phyloP scores from a whole-genome alignment of 768 basidiomycete genomes.

The Collybiopsis luxurians region DNA sequence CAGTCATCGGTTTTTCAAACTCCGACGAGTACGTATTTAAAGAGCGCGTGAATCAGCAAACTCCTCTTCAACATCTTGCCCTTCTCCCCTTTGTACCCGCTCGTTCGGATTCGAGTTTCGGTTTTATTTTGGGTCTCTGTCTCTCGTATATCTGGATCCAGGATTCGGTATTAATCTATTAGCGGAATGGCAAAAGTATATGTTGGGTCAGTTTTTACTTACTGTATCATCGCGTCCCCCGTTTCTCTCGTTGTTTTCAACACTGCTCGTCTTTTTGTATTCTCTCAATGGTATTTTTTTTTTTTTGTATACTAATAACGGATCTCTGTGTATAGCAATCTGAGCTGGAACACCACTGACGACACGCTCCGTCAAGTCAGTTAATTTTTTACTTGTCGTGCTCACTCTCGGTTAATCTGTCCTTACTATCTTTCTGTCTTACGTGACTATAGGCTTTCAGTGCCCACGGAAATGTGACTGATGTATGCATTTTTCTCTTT shows the following conservation, averaged over 20 bases:
- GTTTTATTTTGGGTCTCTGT: conserved; percentile 48
- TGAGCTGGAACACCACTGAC: conserved; percentile 96
- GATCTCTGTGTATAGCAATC: conserved; percentile 71
- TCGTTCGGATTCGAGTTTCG: conserved; percentile 47
- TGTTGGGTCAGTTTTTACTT: conserved; percentile 87
- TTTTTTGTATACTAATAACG: conserved; percentile 54
- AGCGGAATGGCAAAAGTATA: conserved; percentile 85
- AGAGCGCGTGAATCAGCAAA: conserved; percentile 5
- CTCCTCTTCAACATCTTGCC: conserved; percentile 14
- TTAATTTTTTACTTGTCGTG: conserved; percentile 42
- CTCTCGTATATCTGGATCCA: conserved; percentile 50
- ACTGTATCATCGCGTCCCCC: conserved; percentile 33
- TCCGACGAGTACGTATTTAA: conserved; percentile 35
- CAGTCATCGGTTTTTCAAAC: conserved; percentile 33
- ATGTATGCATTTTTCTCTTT: conserved; percentile 73
- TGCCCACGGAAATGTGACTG: conserved; percentile 77
- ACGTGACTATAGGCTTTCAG: conserved; percentile 75
- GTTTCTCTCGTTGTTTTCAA: conserved; percentile 21
- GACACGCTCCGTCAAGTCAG: conserved; percentile 86
- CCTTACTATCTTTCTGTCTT: conserved; percentile 51
- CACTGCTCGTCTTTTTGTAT: conserved; percentile 38
- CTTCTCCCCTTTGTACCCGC: conserved; percentile 46
- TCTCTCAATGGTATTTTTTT: conserved; percentile 28
- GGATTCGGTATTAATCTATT: conserved; percentile 49
- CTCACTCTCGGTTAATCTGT: conserved; percentile 19